Evolutionary conservation across 2,329 filamentous ascomycete genomes (phyloP).

Genomic region (Stenocarpella maydis): DNA sequence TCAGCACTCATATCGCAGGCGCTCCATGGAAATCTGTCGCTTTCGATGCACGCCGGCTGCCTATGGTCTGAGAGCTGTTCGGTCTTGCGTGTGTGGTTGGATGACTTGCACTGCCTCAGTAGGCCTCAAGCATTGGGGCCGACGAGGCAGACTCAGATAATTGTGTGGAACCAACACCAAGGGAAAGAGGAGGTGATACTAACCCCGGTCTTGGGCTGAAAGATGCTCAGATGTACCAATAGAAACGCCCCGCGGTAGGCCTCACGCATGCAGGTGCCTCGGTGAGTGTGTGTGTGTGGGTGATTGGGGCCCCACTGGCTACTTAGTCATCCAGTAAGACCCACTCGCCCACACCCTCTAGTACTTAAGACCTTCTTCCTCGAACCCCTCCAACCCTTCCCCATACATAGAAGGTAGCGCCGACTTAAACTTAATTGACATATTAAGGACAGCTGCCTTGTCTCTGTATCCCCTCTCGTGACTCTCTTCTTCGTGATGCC

Average conservation of each 20-base stretch:
- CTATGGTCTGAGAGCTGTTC: neutral
- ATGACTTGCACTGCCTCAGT: conserved; percentile 14
- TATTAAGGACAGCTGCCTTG: no score
- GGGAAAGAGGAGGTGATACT: neutral
- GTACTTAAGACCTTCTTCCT: no score
- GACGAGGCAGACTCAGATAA: conserved; percentile 5
- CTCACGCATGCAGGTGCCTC: neutral
- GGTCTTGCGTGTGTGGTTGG: conserved; percentile 2
- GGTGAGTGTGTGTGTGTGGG: no score
- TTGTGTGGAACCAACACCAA: neutral
- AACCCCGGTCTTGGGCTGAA: neutral
- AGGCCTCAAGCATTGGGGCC: conserved; percentile 9
- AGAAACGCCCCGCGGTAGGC: neutral
- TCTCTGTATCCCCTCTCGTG: no score
- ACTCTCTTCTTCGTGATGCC: no score
- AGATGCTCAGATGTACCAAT: neutral
- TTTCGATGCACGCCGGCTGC: neutral
- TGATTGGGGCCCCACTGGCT: no score
- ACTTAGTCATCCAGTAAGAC: no score
- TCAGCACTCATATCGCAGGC: neutral
- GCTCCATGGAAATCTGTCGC: neutral
- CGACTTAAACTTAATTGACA: no score
- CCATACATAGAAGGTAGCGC: no score
- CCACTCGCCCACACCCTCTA: no score
- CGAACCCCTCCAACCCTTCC: no score